A percentile compares a stretch with the other conserved stretches of the same genome.
Conservation (phyloP, 306 rosid genomes). For the Delonix regia region DNA sequence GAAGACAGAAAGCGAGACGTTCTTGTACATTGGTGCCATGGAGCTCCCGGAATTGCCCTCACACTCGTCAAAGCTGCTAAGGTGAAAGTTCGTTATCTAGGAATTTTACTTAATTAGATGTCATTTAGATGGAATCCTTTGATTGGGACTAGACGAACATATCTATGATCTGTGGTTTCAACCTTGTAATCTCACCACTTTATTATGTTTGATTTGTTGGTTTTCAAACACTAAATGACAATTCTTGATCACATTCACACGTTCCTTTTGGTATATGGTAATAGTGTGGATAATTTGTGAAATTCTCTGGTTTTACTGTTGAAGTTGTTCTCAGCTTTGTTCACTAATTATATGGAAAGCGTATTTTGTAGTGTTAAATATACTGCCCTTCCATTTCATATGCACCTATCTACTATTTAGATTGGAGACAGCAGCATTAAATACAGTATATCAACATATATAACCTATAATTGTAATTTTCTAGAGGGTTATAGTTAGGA, state of each 20-base stretch:
- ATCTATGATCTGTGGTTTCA: background rate
- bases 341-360: background rate
- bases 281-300: background rate
- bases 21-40: constrained; percentile 92
- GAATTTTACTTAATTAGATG: background rate
- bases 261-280: background rate
- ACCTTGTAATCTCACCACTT: constrained; percentile 14
- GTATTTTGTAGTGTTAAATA: background rate
- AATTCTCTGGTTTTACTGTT: background rate
- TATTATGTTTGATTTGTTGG: background rate
- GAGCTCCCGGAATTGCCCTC: constrained; percentile 78
- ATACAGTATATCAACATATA: background rate
- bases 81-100: constrained; percentile 47
- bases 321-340: background rate
- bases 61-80: constrained; percentile 81
- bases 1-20: constrained; percentile 55
- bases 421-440: background rate
- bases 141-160: background rate
- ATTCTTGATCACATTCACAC: constrained; percentile 3
- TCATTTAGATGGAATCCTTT: constrained; percentile 4
- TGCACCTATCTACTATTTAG: background rate
- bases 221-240: constrained; percentile 13
- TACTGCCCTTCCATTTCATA: background rate
- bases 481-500: background rate
- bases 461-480: background rate